Conservation (phyloP, 441 rosid species). For the Pelargonium cotyledonis region DNA sequence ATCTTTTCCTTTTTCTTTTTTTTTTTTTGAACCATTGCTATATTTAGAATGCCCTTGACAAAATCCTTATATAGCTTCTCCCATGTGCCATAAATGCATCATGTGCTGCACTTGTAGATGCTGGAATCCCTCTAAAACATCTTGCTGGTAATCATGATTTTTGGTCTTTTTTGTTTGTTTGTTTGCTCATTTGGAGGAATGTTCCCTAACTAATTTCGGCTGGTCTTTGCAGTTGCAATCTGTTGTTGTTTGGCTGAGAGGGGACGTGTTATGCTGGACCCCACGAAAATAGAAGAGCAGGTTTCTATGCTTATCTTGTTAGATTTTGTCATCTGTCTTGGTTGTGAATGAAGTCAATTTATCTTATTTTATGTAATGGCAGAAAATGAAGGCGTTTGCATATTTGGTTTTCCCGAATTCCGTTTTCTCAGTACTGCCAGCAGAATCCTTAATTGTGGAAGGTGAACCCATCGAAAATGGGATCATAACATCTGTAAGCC, state of each 20-base stretch:
- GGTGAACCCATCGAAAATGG: constrained; percentile 67
- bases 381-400: constrained; percentile 76
- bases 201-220: constrained; percentile 10
- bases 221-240: constrained; percentile 59
- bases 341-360: too few species aligned
- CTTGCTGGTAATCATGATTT: constrained; percentile 58
- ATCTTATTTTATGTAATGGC: constrained; percentile 27
- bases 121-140: constrained; percentile 93
- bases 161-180: constrained; percentile 1
- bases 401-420: constrained; percentile 82
- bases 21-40: neutral
- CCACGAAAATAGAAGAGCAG: constrained; percentile 84
- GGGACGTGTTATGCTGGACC: constrained; percentile 63
- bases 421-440: constrained; percentile 47
- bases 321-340: constrained; percentile 12
- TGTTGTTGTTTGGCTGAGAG: constrained; percentile 68
- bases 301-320: constrained; percentile 23
- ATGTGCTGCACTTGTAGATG: constrained; percentile 92
- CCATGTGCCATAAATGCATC: constrained; percentile 92
- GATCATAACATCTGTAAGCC: constrained; percentile 72
- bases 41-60: constrained; percentile 37
- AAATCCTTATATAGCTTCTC: constrained; percentile 49
- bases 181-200: constrained; percentile 9
- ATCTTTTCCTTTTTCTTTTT: neutral
- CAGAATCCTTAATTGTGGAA: constrained; percentile 33